A percentile compares a stretch with the other conserved stretches of the same genome.
phyloP scores from a whole-genome alignment of 306 rosid genomes.

The Luffa aegyptiaca region DNA sequence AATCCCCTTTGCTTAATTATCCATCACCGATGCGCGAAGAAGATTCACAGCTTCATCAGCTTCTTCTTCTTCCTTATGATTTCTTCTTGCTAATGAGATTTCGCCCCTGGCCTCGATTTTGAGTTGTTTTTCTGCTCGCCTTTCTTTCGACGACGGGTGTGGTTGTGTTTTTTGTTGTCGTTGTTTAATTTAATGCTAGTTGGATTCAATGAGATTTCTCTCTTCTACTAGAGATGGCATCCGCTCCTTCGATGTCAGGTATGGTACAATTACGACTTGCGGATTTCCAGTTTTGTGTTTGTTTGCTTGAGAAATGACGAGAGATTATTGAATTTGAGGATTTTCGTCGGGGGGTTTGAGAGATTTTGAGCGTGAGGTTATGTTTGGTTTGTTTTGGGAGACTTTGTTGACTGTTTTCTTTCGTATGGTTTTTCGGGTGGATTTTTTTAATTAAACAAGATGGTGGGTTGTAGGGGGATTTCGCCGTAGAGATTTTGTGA shows the following conservation, averaged over 20 bases:
- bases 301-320: slow-evolving; percentile 19
- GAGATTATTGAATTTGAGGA: not conserved
- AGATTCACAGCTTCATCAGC: slow-evolving; percentile 11
- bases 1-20: slow-evolving; percentile 27
- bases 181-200: slow-evolving; percentile 32
- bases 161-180: not conserved
- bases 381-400: not conserved
- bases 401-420: slow-evolving; percentile 5
- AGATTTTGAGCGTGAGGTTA: not conserved
- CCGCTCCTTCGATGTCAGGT: slow-evolving; percentile 94
- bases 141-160: slow-evolving; percentile 7
- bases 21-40: slow-evolving; percentile 2
- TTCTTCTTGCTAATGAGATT: slow-evolving; percentile 3
- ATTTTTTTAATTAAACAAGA: not conserved
- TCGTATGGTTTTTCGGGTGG: not conserved
- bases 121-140: not conserved
- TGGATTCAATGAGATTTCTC: slow-evolving; percentile 76
- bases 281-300: slow-evolving; percentile 11
- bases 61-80: not conserved
- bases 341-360: slow-evolving; percentile 3
- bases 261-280: slow-evolving; percentile 24
- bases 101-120: slow-evolving; percentile 2
- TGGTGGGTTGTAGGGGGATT: not conserved
- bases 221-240: slow-evolving; percentile 48
- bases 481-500: slow-evolving; percentile 2